These are phyloP conservation scores for Powellomyces hirtus DNA, from an alignment of 192 early-diverging fungal species.

Conservation along the genomic window DNA sequence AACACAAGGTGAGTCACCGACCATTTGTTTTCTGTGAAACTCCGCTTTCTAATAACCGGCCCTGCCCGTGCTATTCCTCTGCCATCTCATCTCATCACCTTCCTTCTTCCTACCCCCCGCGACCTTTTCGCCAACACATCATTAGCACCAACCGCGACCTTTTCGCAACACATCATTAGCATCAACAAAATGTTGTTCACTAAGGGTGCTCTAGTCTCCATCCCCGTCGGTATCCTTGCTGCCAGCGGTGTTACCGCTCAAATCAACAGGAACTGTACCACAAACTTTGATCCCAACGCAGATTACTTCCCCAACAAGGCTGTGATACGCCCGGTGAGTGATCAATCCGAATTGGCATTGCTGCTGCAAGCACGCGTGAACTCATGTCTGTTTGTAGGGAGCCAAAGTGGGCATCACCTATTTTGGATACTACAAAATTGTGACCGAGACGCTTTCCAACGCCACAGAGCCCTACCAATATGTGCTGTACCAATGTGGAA, in stretches of 20 bases:
- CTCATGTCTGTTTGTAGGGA: neutral
- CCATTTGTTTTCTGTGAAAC: too few species aligned
- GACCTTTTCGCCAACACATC: too few species aligned
- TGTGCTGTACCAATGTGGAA: constrained; percentile 1
- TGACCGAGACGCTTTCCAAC: neutral
- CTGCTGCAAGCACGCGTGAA: neutral
- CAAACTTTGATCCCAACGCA: neutral
- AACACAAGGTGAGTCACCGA: too few species aligned
- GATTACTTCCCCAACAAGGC: neutral
- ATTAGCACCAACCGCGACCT: too few species aligned
- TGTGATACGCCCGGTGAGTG: neutral
- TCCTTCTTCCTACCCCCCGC: too few species aligned
- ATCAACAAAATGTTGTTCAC: neutral
- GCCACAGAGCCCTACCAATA: neutral
- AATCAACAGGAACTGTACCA: neutral
- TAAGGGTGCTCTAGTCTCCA: too few species aligned
- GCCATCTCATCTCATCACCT: too few species aligned
- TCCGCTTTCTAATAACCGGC: too few species aligned
- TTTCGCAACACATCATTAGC: neutral
- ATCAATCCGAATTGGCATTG: neutral
- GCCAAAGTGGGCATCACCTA: neutral
- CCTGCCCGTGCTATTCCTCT: too few species aligned
- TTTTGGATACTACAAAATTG: neutral
- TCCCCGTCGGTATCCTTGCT: neutral
- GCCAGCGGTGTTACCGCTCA: neutral